phyloP scores from a whole-genome alignment of 768 basidiomycete genomes.

The Phanerodontia chrysosporium region DNA sequence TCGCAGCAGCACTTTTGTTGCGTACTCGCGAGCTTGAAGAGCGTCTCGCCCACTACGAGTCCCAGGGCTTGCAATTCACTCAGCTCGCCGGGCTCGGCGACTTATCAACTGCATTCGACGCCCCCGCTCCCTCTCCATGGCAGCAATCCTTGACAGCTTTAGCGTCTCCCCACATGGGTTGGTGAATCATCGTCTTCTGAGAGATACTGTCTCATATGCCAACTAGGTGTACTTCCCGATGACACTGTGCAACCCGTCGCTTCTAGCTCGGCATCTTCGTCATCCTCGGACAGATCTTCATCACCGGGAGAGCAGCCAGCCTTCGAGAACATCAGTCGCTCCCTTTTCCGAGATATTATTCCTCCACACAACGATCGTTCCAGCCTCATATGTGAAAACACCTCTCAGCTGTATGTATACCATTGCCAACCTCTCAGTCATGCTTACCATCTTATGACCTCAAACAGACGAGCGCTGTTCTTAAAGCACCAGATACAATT shows the following conservation, averaged over 20 bases:
- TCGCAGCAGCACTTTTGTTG: slow-evolving; percentile 16
- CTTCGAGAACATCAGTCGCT: neutral
- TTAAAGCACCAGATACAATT: slow-evolving; percentile 19
- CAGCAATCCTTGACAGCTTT: neutral
- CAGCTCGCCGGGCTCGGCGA: neutral
- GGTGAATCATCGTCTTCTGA: neutral
- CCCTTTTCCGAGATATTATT: neutral
- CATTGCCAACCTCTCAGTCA: too few relatives aligned
- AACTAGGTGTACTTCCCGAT: neutral
- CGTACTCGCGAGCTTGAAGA: slow-evolving; percentile 19
- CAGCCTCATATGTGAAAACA: slow-evolving; percentile 1
- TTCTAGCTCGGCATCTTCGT: too few relatives aligned
- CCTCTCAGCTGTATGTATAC: slow-evolving; percentile 13
- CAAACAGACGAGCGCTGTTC: slow-evolving; percentile 20
- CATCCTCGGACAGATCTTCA: neutral
- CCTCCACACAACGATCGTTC: neutral
- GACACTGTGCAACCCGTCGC: neutral
- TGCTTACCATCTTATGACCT: too few relatives aligned
- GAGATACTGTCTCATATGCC: neutral
- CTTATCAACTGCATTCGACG: neutral
- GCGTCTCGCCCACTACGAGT: slow-evolving; percentile 16
- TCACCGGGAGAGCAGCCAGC: neutral
- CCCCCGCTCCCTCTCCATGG: neutral
- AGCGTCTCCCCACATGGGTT: neutral
- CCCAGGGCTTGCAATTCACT: neutral